Conservation (phyloP, 164 flowering plant species). For the Aristolochia contorta region DNA sequence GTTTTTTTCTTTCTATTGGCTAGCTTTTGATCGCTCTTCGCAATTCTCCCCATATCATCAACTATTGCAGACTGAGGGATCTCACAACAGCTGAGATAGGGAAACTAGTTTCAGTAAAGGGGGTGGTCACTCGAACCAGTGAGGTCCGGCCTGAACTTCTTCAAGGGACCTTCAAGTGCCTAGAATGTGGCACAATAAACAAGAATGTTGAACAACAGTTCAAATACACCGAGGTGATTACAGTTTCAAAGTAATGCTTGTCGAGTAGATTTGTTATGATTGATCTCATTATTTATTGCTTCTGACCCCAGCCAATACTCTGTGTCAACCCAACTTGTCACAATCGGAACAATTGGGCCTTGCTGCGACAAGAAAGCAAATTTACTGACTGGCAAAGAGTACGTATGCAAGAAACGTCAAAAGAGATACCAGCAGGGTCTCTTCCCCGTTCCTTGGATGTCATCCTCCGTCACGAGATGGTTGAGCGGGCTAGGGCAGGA, state of each 20-base stretch:
- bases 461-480: conserved; percentile 95
- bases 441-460: conserved; percentile 94
- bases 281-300: neutral
- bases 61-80: conserved; percentile 60
- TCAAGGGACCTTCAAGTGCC: conserved; percentile 84
- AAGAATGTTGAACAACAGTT: conserved; percentile 95
- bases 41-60: no score
- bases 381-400: conserved; percentile 99
- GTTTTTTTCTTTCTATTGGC: neutral
- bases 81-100: conserved; percentile 54
- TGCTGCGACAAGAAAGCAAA: conserved; percentile 89
- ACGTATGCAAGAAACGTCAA: conserved; percentile 93
- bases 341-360: conserved; percentile 62
- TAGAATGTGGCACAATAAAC: conserved; percentile 68
- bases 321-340: conserved; percentile 63
- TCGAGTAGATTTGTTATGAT: neutral
- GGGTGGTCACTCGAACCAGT: conserved; percentile 94
- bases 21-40: neutral
- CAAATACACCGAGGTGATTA: conserved; percentile 81
- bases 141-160: conserved; percentile 99
- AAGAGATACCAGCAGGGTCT: conserved; percentile 97
- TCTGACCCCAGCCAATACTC: conserved; percentile 63
- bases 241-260: neutral
- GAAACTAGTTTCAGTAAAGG: conserved; percentile 73
- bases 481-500: conserved; percentile 97